phyloP scores from a whole-genome alignment of 2,329 filamentous ascomycete genomes.

The Clarireedia sp. region DNA sequence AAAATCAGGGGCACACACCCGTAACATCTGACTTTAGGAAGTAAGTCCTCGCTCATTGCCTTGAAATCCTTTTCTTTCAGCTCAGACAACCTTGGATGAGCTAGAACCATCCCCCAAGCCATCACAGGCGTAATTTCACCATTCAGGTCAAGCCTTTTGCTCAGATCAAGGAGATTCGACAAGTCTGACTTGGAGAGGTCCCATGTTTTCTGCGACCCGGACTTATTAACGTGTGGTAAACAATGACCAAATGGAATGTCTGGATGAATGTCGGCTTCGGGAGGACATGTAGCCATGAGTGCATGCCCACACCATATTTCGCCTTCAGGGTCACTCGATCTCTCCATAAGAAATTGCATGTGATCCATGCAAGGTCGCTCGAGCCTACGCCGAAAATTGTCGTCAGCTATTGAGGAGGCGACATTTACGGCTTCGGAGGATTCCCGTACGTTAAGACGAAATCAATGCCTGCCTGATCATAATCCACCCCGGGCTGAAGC shows the following conservation, averaged over 20 bases:
- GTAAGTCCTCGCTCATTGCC: conserved; percentile 63
- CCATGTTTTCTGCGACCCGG: conserved; percentile 54
- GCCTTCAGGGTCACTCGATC: conserved; percentile 49
- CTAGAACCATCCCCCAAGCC: conserved; percentile 79
- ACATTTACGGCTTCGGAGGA: conserved; percentile 57
- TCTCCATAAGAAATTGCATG: conserved; percentile 68
- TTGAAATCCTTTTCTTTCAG: conserved; percentile 62
- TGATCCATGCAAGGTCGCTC: conserved; percentile 93
- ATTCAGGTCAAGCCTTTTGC: conserved; percentile 71
- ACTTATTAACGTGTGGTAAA: conserved; percentile 11
- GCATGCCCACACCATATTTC: conserved; percentile 73
- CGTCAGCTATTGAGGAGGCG: conserved; percentile 49
- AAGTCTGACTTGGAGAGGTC: conserved; percentile 71
- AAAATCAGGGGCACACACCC: conserved; percentile 49
- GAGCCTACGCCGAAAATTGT: conserved; percentile 50
- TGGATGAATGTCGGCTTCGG: conserved; percentile 35
- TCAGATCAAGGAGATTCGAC: conserved; percentile 74
- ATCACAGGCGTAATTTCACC: conserved; percentile 93
- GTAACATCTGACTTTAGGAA: conserved; percentile 81
- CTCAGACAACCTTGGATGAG: conserved; percentile 59
- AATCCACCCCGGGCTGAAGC: conserved; percentile 46
- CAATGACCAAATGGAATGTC: conserved; percentile 46
- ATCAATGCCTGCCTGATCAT: conserved; percentile 79
- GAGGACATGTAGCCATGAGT: conserved; percentile 86
- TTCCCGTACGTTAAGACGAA: conserved; percentile 79